These are phyloP conservation scores for Tuber umbilicatum DNA, from an alignment of 495 filamentous ascomycete genomes.

Conservation along the genomic window DNA sequence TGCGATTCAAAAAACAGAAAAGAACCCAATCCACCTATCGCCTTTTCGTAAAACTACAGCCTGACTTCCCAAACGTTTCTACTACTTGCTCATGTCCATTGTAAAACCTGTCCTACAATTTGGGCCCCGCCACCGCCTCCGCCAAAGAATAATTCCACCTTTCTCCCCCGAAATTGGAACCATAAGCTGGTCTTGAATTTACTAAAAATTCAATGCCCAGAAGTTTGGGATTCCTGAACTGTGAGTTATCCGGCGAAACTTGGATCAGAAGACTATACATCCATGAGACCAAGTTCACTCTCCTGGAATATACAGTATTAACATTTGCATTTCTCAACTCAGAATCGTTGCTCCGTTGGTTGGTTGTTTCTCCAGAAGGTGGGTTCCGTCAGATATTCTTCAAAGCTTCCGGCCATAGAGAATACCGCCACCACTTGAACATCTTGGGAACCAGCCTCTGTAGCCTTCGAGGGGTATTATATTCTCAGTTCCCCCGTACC, in stretches of 20 bases:
- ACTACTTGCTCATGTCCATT: background rate
- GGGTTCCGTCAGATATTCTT: too few species aligned
- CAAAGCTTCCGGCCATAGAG: background rate
- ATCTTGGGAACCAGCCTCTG: background rate
- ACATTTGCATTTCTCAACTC: too few species aligned
- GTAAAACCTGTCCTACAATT: background rate
- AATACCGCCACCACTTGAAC: background rate
- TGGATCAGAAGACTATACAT: background rate
- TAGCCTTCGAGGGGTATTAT: constrained; percentile 14
- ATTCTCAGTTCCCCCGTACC: constrained; percentile 10
- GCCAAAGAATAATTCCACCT: background rate
- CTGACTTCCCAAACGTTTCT: background rate
- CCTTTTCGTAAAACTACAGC: background rate
- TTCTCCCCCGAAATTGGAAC: background rate
- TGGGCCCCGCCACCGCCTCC: background rate
- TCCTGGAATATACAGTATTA: too few species aligned
- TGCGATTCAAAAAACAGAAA: background rate
- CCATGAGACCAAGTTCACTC: too few species aligned
- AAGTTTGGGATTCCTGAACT: constrained; percentile 8
- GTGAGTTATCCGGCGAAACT: constrained; percentile 4
- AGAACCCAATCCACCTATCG: background rate
- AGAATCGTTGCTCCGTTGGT: too few species aligned
- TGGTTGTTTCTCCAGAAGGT: too few species aligned
- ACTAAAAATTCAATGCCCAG: background rate
- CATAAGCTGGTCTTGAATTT: background rate